Percentiles rank a stretch among this genome's conserved stretches.
These are phyloP conservation scores for Sanghuangporus baumii DNA, from an alignment of 1,284 basidiomycete genomes.

Conservation along the genomic window DNA sequence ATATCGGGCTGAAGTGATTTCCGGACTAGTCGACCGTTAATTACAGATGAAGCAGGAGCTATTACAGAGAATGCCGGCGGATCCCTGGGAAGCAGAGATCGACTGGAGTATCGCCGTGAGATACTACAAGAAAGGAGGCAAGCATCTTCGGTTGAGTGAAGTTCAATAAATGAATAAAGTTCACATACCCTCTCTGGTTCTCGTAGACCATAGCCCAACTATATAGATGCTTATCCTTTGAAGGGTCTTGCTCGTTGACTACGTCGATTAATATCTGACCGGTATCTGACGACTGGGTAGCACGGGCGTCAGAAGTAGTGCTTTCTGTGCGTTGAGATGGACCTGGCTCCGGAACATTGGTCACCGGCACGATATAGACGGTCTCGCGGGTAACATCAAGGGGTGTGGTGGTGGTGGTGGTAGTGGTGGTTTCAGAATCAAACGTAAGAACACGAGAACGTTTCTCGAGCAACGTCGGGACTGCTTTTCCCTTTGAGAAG, in stretches of 20 bases:
- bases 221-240: slow-evolving; percentile 31
- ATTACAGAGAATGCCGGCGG: slow-evolving; percentile 66
- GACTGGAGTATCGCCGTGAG: slow-evolving; percentile 65
- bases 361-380: not conserved
- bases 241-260: slow-evolving; percentile 1
- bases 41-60: slow-evolving; percentile 29
- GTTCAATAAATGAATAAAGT: not conserved
- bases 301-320: not conserved
- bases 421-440: not conserved
- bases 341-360: not conserved
- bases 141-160: not conserved
- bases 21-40: slow-evolving; percentile 9
- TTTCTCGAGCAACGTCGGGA: slow-evolving; percentile 6
- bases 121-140: slow-evolving; percentile 35
- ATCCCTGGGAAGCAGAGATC: slow-evolving; percentile 65
- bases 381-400: not conserved
- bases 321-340: not conserved
- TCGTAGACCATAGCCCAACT: slow-evolving; percentile 73
- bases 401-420: not conserved
- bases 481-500: not conserved
- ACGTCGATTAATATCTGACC: not conserved
- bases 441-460: not conserved
- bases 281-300: not conserved
- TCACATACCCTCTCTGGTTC: slow-evolving; percentile 70
- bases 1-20: slow-evolving; percentile 41